Evolutionary conservation across 1,284 basidiomycete species (phyloP).

Genomic region (Papiliotrema fonsecae): DNA sequence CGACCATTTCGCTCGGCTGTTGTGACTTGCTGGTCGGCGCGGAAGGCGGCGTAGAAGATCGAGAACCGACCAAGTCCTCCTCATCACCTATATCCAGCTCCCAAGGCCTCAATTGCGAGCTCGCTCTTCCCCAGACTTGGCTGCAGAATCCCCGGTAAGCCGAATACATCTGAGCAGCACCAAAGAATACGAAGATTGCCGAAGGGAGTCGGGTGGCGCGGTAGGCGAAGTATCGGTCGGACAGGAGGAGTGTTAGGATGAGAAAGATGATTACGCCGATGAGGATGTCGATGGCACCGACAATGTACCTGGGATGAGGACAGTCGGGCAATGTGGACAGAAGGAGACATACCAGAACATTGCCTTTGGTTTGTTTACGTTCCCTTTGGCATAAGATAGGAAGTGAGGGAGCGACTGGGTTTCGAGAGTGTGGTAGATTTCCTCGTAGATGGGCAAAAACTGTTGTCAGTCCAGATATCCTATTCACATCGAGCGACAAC

Average conservation of each 20-base stretch:
- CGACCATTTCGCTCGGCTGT: not conserved
- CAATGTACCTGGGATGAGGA: conserved; percentile 22
- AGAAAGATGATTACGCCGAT: conserved; percentile 29
- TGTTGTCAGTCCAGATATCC: conserved; percentile 5
- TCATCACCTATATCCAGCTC: conserved; percentile 29
- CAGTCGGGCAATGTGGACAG: not conserved
- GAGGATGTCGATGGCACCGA: conserved; percentile 26
- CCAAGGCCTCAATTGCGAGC: conserved; percentile 34
- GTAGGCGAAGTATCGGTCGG: conserved; percentile 16
- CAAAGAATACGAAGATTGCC: conserved; percentile 30
- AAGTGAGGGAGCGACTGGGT: conserved; percentile 34
- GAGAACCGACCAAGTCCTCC: conserved; percentile 7
- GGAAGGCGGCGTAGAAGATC: not conserved
- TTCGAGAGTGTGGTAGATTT: conserved; percentile 31
- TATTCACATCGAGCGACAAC: conserved; percentile 4
- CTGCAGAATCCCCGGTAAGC: conserved; percentile 36
- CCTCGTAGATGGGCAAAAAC: conserved; percentile 38
- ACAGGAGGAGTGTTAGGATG: conserved; percentile 27
- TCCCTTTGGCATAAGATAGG: conserved; percentile 25
- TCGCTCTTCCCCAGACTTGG: conserved; percentile 32
- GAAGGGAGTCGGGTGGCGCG: conserved; percentile 29
- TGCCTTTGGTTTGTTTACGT: conserved; percentile 35
- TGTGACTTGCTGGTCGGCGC: not conserved
- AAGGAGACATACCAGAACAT: conserved; percentile 31
- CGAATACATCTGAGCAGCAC: conserved; percentile 33